phyloP scores from a whole-genome alignment of 805 yeast genomes.

The Barnettozyma wickerhamii region DNA sequence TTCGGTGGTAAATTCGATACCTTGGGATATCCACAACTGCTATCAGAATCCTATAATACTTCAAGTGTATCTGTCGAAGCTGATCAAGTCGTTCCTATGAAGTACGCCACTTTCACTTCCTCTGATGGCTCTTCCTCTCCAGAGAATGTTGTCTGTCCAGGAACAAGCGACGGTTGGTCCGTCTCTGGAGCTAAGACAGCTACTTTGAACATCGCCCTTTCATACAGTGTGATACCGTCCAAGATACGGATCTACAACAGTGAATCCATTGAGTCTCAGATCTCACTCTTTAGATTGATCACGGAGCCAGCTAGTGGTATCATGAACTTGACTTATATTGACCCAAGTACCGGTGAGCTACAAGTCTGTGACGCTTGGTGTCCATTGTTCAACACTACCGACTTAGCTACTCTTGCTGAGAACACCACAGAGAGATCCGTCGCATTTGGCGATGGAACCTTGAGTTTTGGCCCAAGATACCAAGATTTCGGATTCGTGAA shows the following conservation, averaged over 20 bases:
- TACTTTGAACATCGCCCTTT: slow-evolving; percentile 59
- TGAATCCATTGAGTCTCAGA: slow-evolving; percentile 36
- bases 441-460: slow-evolving; percentile 5
- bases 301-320: slow-evolving; percentile 82
- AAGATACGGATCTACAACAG: slow-evolving; percentile 72
- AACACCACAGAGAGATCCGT: slow-evolving; percentile 2
- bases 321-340: slow-evolving; percentile 84
- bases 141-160: slow-evolving; percentile 46
- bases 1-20: slow-evolving; percentile 78
- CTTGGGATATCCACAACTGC: slow-evolving; percentile 26
- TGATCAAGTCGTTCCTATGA: slow-evolving; percentile 58
- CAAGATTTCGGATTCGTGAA: slow-evolving; percentile 85
- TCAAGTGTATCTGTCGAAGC: slow-evolving; percentile 43
- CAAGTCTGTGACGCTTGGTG: slow-evolving; percentile 84
- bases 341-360: slow-evolving; percentile 59
- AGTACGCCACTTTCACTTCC: slow-evolving; percentile 49
- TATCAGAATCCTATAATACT: slow-evolving; percentile 29
- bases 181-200: slow-evolving; percentile 47
- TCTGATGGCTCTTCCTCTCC: slow-evolving; percentile 31
- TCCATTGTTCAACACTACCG: slow-evolving; percentile 50
- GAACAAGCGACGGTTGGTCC: slow-evolving; percentile 47
- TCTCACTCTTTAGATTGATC: slow-evolving; percentile 63
- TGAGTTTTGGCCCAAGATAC: slow-evolving; percentile 35
- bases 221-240: slow-evolving; percentile 57
- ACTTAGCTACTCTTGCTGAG: slow-evolving; percentile 23